Percentiles rank a stretch among this genome's conserved stretches.
These are phyloP conservation scores for Scleroderma bovista DNA, from an alignment of 768 basidiomycete genomes.

Conservation along the genomic window DNA sequence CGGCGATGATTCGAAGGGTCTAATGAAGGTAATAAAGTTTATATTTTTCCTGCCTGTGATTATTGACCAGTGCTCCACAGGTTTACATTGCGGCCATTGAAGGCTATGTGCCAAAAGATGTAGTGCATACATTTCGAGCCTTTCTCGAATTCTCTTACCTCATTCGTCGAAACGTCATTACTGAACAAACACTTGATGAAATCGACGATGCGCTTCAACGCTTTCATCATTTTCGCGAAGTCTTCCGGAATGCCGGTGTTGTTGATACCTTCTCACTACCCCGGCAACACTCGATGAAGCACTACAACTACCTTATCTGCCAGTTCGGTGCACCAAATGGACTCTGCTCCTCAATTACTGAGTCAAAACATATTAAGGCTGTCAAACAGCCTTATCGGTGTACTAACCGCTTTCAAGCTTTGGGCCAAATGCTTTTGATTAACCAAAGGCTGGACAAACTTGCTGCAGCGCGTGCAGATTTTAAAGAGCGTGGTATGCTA, in stretches of 20 bases:
- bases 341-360: conserved; percentile 33
- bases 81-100: background rate
- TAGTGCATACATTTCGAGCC: background rate
- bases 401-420: conserved; percentile 18
- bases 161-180: conserved; percentile 12
- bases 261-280: conserved; percentile 22
- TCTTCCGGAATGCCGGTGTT: conserved; percentile 15
- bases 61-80: background rate
- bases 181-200: conserved; percentile 7
- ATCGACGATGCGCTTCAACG: conserved; percentile 12
- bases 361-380: conserved; percentile 31
- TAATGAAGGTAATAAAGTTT: background rate
- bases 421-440: conserved; percentile 29
- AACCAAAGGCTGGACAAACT: conserved; percentile 30
- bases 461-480: conserved; percentile 11
- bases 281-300: conserved; percentile 28
- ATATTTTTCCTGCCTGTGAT: background rate
- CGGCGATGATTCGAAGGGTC: background rate
- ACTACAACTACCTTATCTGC: conserved; percentile 23
- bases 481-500: conserved; percentile 22
- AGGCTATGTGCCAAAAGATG: background rate
- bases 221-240: conserved; percentile 17
- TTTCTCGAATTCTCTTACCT: conserved; percentile 29
- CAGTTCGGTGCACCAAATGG: conserved; percentile 31
- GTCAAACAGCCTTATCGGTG: conserved; percentile 31